phyloP scores from a whole-genome alignment of 129 eudicot species.

The Apium graveolens region DNA sequence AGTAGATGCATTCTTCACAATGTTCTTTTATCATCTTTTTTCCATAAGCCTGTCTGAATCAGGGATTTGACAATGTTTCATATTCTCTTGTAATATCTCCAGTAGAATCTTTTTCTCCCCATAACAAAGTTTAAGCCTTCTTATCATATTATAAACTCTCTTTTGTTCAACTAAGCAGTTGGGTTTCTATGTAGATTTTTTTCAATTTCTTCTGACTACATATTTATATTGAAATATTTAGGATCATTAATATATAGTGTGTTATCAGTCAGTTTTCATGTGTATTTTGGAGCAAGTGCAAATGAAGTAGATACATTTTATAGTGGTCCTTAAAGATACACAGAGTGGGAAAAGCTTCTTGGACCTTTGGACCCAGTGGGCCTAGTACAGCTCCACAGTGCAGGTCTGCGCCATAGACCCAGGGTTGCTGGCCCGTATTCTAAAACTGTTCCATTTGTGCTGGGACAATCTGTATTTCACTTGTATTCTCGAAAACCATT shows the following conservation, averaged over 20 bases:
- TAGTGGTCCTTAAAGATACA: too few species aligned
- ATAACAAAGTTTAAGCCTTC: neutral
- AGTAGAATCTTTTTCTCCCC: neutral
- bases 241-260: neutral
- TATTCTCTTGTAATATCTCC: neutral
- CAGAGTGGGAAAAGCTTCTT: neutral
- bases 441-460: neutral
- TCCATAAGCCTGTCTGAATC: neutral
- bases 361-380: neutral
- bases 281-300: too few species aligned
- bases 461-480: neutral
- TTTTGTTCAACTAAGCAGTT: neutral
- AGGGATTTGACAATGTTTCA: neutral
- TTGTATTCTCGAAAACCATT: neutral
- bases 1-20: neutral
- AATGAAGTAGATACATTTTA: too few species aligned
- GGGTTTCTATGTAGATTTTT: neutral
- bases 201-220: neutral
- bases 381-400: neutral
- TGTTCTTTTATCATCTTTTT: neutral
- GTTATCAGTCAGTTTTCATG: neutral
- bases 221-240: neutral
- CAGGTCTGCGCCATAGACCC: neutral
- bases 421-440: neutral
- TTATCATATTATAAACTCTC: neutral